Evolutionary conservation across 257 asterid species (phyloP).

Genomic region (Jacaranda mimosifolia): DNA sequence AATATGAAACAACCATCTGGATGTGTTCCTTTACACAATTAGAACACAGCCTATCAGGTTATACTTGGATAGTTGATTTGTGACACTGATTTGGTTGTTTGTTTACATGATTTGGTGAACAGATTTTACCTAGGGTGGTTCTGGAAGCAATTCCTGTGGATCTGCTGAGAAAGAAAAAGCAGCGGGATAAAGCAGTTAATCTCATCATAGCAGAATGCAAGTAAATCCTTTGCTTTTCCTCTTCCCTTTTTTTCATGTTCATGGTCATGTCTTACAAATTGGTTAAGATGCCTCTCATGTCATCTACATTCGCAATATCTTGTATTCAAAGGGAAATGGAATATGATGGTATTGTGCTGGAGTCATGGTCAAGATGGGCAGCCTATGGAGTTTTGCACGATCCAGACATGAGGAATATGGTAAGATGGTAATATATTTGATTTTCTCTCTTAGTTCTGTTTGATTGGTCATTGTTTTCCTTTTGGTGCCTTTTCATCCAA

Average conservation of each 20-base stretch:
- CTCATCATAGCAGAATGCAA: constrained; percentile 84
- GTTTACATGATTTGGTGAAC: constrained; percentile 28
- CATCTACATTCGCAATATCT: constrained; percentile 27
- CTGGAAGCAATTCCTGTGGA: constrained; percentile 82
- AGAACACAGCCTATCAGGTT: not conserved
- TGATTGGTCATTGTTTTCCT: not conserved
- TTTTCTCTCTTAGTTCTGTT: not conserved
- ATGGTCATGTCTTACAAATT: constrained; percentile 9
- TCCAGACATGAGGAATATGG: constrained; percentile 74
- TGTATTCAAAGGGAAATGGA: constrained; percentile 74
- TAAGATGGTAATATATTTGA: constrained; percentile 37
- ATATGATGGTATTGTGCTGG: constrained; percentile 96
- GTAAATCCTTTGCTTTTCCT: constrained; percentile 52
- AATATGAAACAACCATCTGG: constrained; percentile 9
- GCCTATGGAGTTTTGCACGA: constrained; percentile 90
- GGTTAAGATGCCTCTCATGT: constrained; percentile 10
- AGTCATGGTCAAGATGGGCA: constrained; percentile 99
- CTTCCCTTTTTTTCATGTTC: constrained; percentile 1
- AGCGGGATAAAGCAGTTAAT: constrained; percentile 61
- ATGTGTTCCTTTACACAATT: not conserved
- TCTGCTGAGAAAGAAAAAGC: constrained; percentile 78
- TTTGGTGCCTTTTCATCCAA: not conserved
- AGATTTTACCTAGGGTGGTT: constrained; percentile 91
- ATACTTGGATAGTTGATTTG: constrained; percentile 19
- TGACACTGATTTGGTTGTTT: constrained; percentile 30